Evolutionary conservation across 1,284 basidiomycete species (phyloP).

Genomic region (Malassezia yamatoensis): DNA sequence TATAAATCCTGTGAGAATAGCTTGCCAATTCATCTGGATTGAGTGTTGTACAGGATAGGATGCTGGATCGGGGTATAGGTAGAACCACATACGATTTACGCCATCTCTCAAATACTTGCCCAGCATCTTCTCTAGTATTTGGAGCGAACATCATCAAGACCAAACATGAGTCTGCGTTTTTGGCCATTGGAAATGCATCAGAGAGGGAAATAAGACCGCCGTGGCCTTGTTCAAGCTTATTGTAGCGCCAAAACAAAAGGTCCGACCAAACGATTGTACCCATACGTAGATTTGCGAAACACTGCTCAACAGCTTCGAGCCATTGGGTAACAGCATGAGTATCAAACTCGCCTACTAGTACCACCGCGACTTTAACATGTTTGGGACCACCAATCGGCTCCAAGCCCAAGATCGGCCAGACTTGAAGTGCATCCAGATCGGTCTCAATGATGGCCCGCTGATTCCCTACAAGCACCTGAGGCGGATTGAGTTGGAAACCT

Average conservation of each 20-base stretch:
- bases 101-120: neutral
- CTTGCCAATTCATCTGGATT: neutral
- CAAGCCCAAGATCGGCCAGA: constrained; percentile 8
- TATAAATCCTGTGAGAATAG: neutral
- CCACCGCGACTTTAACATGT: neutral
- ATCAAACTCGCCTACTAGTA: constrained; percentile 5
- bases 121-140: neutral
- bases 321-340: neutral
- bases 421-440: neutral
- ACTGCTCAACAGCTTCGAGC: neutral
- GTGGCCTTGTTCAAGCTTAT: neutral
- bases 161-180: neutral
- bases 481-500: neutral
- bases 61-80: neutral
- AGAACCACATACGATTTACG: neutral
- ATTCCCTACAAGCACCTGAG: constrained; percentile 8
- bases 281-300: neutral
- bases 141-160: neutral
- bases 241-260: neutral
- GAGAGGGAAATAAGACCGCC: neutral
- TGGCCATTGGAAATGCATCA: neutral
- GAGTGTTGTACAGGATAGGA: neutral
- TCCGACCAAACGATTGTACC: neutral
- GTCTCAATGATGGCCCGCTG: constrained; percentile 5
- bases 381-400: constrained; percentile 6